Base-by-base conservation (phyloP, 805 yeast genomes). In the Candida wancherniae region DNA sequence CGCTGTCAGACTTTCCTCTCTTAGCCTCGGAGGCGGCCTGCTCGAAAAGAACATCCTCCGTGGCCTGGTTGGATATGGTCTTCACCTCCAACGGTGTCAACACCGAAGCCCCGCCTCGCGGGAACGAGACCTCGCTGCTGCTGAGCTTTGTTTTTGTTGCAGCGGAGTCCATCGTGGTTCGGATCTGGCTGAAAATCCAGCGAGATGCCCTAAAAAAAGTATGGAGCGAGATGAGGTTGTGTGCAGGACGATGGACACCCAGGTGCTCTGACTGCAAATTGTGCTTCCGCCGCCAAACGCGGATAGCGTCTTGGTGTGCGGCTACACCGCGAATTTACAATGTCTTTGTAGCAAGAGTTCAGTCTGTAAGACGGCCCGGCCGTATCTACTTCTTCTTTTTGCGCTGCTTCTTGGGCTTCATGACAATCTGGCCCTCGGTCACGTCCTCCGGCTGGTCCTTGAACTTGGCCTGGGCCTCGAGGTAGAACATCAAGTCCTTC, bases 81-180 rank as follows among this genome's bases (percentile, higher is more conserved):
- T 86, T 87, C 44, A 86, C 77, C 60, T 92, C 99, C 44, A 92
- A 63, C 5, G 97, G 87, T 3, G 95, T 75, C 50, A 92, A 71
- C 15, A 77, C 84, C 16, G 90, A 74, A 9, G 81, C 77, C 29
- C 98, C 98, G 47, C 98, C 98, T 76, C 99, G 83, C 29, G 98
- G 98, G 54, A 92, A 92, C 9, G 82, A 68, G 24, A 69, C 63
- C 36, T 79, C 84, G 37, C 57, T 63, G 45, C 61, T 63, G 33
- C 57, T 56, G 30, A 63, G 49, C 24, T 53, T 51, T 23, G 63
- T 53, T 22, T 51, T 53, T 14, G 42, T 33, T 21, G 45, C 14
- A 22, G 37, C 37, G 25, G 46, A 24, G 33, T 42, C 47, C 47
- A 44, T 44, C n/a, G n/a, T n/a, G n/a, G n/a, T n/a, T n/a, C n/a